Conservation (phyloP, 257 asterid species). For the Plantago major region DNA sequence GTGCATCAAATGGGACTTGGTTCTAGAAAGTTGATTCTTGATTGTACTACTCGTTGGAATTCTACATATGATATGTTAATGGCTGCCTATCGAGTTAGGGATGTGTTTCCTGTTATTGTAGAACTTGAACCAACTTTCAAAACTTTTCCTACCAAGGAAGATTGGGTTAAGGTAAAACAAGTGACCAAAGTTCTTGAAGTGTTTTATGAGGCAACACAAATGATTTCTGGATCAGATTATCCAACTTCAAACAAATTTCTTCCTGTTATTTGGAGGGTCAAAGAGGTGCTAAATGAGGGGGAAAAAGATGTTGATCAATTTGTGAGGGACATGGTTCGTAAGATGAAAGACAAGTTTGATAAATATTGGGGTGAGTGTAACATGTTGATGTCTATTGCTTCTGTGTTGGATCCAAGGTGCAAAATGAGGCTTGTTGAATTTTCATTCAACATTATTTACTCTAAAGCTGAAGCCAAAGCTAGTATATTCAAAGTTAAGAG, state of each 20-base stretch:
- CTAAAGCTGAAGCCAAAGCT: neutral
- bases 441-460: neutral
- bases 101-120: neutral
- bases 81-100: neutral
- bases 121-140: neutral
- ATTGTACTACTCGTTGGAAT: too few relatives aligned
- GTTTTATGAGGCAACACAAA: neutral
- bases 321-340: neutral
- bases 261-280: neutral
- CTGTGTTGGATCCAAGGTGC: conserved; percentile 3
- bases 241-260: neutral
- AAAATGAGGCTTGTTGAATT: neutral
- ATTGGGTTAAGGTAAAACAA: neutral
- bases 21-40: too few relatives aligned
- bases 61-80: too few relatives aligned
- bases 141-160: neutral
- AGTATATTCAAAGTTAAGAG: neutral
- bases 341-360: neutral
- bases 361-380: neutral
- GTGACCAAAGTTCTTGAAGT: neutral
- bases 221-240: neutral
- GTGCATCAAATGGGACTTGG: neutral
- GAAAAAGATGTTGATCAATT: neutral
- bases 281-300: neutral
- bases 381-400: neutral